Percentiles rank a stretch among this genome's conserved stretches.
These are phyloP conservation scores for Psilocybe sp. DNA, from an alignment of 768 basidiomycete genomes.

Conservation along the genomic window DNA sequence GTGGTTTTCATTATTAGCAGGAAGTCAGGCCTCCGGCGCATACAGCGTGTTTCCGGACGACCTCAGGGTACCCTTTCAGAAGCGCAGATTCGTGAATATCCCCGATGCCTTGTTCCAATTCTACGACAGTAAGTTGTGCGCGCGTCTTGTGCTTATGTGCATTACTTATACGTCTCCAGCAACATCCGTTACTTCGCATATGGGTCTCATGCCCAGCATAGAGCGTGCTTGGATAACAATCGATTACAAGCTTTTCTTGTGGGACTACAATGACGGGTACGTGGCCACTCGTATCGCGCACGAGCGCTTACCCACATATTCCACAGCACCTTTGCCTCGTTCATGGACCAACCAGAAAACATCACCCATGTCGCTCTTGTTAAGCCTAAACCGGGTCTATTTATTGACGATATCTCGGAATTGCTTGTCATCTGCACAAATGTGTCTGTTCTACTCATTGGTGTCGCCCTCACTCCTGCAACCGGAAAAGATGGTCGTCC, in stretches of 20 bases:
- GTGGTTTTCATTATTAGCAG: slow-evolving; percentile 38
- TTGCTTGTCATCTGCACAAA: slow-evolving; percentile 91
- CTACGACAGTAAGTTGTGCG: slow-evolving; percentile 59
- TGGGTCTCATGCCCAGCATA: slow-evolving; percentile 91
- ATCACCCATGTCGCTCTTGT: slow-evolving; percentile 90
- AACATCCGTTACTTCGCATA: slow-evolving; percentile 68
- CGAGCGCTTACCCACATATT: slow-evolving; percentile 1
- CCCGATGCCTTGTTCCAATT: slow-evolving; percentile 78
- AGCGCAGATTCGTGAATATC: slow-evolving; percentile 70
- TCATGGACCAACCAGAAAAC: slow-evolving; percentile 85
- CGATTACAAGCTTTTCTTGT: slow-evolving; percentile 90
- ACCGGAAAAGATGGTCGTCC: slow-evolving; percentile 37
- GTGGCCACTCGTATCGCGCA: slow-evolving; percentile 21
- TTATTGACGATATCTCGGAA: slow-evolving; percentile 88
- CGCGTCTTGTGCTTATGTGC: neutral
- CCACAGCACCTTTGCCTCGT: slow-evolving; percentile 83
- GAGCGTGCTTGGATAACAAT: slow-evolving; percentile 95
- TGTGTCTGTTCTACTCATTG: slow-evolving; percentile 78
- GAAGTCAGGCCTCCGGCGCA: slow-evolving; percentile 66
- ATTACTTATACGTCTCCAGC: slow-evolving; percentile 35
- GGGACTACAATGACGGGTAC: slow-evolving; percentile 95
- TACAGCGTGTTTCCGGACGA: slow-evolving; percentile 80
- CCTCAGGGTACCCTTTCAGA: slow-evolving; percentile 76
- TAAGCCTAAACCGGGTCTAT: slow-evolving; percentile 79
- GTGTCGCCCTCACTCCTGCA: slow-evolving; percentile 58